Evolutionary conservation across 2,329 filamentous ascomycete genomes (phyloP).

Genomic region (Exophiala bonariae): DNA sequence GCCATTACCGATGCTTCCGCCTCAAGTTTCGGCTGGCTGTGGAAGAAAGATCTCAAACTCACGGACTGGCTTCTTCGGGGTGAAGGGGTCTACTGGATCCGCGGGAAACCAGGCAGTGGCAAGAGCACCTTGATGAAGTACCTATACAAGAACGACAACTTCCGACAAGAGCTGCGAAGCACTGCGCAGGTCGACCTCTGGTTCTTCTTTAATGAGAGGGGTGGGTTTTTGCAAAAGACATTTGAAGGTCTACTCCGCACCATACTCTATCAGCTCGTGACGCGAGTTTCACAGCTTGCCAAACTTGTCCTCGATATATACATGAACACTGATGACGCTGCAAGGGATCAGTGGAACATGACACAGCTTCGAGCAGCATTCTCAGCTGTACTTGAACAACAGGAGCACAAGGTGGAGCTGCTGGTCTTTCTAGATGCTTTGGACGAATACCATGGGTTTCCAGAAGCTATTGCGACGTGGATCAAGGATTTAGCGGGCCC

Average conservation of each 20-base stretch:
- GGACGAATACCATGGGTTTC: conserved; percentile 6
- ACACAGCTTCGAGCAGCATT: not conserved
- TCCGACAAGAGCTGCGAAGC: not conserved
- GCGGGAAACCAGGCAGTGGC: conserved; percentile 7
- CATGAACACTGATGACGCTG: not conserved
- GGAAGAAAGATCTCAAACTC: not conserved
- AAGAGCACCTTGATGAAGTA: conserved; percentile 15
- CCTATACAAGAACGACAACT: too few species aligned
- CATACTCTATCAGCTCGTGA: conserved; percentile 2
- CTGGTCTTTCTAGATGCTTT: conserved; percentile 7
- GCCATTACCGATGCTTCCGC: not conserved
- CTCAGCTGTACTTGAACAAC: not conserved
- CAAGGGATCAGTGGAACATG: not conserved
- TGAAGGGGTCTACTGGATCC: conserved; percentile 7
- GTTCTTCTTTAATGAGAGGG: conserved; percentile 8
- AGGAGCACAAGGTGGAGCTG: not conserved
- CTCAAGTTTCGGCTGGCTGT: conserved; percentile 2
- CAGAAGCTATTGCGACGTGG: conserved; percentile 1
- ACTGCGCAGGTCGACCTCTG: not conserved
- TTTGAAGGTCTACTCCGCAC: conserved; percentile 1
- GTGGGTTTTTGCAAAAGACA: conserved; percentile 6
- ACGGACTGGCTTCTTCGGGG: not conserved
- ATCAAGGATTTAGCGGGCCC: not conserved
- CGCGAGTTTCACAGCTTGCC: not conserved
- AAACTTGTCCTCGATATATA: not conserved